Conservation (phyloP, 306 rosid species). For the Vigna angularis region DNA sequence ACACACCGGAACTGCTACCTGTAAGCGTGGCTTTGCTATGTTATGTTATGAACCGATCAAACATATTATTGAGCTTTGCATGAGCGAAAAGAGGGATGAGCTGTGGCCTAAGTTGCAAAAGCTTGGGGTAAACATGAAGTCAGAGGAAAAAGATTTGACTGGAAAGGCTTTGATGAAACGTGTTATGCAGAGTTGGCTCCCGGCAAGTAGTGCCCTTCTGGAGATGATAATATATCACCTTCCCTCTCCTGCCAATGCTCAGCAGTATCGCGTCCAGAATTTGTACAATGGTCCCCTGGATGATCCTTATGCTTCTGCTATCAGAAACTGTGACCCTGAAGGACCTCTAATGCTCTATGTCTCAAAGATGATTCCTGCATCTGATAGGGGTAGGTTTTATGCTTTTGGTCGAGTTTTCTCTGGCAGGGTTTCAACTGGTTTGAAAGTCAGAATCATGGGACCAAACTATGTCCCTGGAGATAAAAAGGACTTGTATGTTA, state of each 20-base stretch:
- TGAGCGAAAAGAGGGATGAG: constrained; percentile 79
- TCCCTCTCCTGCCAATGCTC: constrained; percentile 69
- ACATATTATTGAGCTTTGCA: constrained; percentile 66
- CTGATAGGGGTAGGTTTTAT: constrained; percentile 83
- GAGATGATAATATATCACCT: constrained; percentile 87
- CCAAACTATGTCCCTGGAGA: constrained; percentile 78
- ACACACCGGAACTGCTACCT: constrained; percentile 43
- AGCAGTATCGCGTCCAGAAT: constrained; percentile 78
- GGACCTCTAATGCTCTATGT: constrained; percentile 91
- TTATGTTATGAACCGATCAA: constrained; percentile 80
- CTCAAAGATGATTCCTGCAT: constrained; percentile 87
- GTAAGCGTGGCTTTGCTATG: constrained; percentile 65
- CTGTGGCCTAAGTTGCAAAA: constrained; percentile 77
- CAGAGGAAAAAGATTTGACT: constrained; percentile 74
- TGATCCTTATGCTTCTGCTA: constrained; percentile 69
- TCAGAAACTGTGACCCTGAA: constrained; percentile 77
- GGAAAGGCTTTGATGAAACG: constrained; percentile 78
- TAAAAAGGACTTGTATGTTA: constrained; percentile 75
- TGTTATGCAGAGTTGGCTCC: constrained; percentile 88
- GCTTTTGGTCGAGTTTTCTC: constrained; percentile 86
- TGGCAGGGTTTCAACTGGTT: constrained; percentile 70
- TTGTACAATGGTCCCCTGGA: constrained; percentile 90
- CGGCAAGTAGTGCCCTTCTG: constrained; percentile 64
- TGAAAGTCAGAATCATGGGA: constrained; percentile 94
- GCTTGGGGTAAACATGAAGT: constrained; percentile 63